These are phyloP conservation scores for Cercospora nicotianae DNA, from an alignment of 2,329 filamentous ascomycete genomes.

Conservation along the genomic window DNA sequence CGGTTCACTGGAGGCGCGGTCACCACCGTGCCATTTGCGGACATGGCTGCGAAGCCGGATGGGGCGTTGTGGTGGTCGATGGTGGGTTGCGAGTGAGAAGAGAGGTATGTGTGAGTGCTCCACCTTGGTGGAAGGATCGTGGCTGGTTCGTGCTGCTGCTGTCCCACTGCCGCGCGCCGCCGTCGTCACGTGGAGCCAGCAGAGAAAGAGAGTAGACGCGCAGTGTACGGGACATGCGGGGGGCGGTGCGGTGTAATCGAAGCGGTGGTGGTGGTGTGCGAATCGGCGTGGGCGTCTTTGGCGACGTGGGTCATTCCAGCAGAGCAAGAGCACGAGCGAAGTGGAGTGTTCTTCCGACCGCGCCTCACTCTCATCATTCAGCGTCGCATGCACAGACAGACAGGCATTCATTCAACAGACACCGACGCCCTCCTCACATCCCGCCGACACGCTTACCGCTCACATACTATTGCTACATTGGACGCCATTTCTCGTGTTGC, in stretches of 20 bases:
- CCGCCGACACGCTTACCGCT: neutral
- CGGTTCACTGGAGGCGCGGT: constrained; percentile 64
- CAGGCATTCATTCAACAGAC: neutral
- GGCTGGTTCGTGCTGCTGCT: neutral
- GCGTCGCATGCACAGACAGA: neutral
- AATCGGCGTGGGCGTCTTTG: neutral
- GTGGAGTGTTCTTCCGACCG: neutral
- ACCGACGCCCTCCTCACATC: neutral
- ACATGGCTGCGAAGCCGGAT: constrained; percentile 32
- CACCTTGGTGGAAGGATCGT: constrained; percentile 1
- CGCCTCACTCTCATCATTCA: neutral
- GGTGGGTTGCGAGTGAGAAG: constrained; percentile 1
- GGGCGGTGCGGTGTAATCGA: neutral
- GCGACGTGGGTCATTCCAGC: constrained; percentile 4
- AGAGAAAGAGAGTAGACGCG: neutral
- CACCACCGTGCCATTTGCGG: constrained; percentile 31
- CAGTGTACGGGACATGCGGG: neutral
- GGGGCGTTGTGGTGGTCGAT: constrained; percentile 31
- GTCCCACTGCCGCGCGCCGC: neutral
- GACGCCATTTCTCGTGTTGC: neutral
- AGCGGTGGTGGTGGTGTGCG: neutral
- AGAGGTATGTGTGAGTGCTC: neutral
- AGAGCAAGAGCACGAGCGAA: constrained; percentile 3
- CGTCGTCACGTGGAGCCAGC: neutral
- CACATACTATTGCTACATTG: neutral